Evolutionary conservation across 306 rosid species (phyloP), one percentile per base, ranked within the genome.

Genomic region (Elaeagnus macrophylla): DNA sequence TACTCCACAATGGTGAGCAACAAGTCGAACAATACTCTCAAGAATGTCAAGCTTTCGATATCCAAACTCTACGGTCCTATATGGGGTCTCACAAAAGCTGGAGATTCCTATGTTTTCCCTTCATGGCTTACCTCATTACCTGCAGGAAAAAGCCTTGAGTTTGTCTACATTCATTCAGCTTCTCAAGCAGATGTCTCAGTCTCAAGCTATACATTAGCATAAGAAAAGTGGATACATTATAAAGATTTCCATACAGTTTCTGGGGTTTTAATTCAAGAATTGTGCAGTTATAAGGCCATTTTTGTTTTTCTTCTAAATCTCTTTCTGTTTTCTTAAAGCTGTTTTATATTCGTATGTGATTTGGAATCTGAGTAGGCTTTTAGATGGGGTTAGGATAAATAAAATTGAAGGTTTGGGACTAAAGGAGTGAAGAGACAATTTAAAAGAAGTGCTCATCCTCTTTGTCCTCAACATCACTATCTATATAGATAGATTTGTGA

Each of bases 381-480:
- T 76, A 71, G 82, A 64, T 48, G 42, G 72, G 69, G 71, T 57
- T 78, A 71, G 79, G 63, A 32, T 46, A 73, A 78, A 75, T 74
- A 84, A 80, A 89, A 70, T 75, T 60, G 72, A 70, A 75, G 72
- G 61, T 72, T 62, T 73, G 96, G 72, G 79, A 60, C 64, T 96
- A 91, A 87, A 78, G 96, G 95, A 74, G 99, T 56, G 99, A 91
- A 75, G 99, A 80, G 99, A 84, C 88, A 67, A 62, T 15, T 79
- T 68, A 72, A 71, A 81, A 68, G 37, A 60, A 62, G 96, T 80
- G 99, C 95, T 91, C 99, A 80, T 91, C 99, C 99, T 87, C 95
- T 80, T 82, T 91, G 95, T 70, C 75, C 91, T 75, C 95, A 77
- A 68, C 79, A 82, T 80, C 76, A 75, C 76, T 74, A 46, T 74